Evolutionary conservation across 305 asterid species (phyloP).

Genomic region (Fraxinus greggii): DNA sequence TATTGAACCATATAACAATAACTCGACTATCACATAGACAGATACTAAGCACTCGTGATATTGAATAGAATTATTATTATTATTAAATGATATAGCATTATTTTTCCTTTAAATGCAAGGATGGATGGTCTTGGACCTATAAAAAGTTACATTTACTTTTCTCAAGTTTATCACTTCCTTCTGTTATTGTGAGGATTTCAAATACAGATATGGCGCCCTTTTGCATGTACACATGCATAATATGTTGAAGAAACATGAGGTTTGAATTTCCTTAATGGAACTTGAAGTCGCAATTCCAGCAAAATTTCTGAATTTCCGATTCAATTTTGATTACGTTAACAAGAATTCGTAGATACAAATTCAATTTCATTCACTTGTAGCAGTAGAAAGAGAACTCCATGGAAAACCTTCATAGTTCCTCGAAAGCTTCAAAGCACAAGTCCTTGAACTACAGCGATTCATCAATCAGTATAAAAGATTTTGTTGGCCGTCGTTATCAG

Average conservation of each 20-base stretch:
- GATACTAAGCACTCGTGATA: not conserved
- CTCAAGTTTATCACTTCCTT: not conserved
- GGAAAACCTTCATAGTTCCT: conserved; percentile 42
- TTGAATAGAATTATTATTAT: not conserved
- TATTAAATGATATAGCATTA: not conserved
- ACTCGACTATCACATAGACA: no score
- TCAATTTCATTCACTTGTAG: not conserved
- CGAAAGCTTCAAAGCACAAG: conserved; percentile 36
- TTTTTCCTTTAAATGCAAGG: not conserved
- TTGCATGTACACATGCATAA: not conserved
- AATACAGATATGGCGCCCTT: conserved; percentile 37
- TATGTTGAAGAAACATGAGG: not conserved
- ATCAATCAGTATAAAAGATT: conserved; percentile 29
- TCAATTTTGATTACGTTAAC: not conserved
- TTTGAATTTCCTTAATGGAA: not conserved
- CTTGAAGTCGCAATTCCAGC: not conserved
- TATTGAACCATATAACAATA: not conserved
- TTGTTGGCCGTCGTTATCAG: conserved; percentile 22
- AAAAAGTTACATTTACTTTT: not conserved
- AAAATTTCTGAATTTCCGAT: not conserved
- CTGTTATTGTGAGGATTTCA: not conserved
- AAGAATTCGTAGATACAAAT: not conserved
- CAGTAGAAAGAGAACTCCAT: conserved; percentile 21
- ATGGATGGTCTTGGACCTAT: not conserved
- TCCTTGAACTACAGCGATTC: conserved; percentile 37